Conservation (phyloP, 495 filamentous ascomycete species). For the Evansstolkia leycettana region DNA sequence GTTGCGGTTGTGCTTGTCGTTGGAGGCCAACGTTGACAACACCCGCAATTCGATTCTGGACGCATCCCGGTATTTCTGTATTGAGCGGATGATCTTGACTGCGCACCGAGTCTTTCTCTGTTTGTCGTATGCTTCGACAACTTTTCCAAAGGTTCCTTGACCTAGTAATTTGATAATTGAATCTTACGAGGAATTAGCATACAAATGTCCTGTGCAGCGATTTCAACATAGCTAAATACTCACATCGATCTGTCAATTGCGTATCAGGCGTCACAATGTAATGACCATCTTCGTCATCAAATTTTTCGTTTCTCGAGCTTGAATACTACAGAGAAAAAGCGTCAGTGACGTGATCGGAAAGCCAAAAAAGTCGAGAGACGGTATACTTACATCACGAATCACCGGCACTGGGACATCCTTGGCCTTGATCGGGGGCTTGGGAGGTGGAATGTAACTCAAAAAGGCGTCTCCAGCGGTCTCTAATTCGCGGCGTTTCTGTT, state of each 20-base stretch:
- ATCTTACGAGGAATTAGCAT: conserved; percentile 41
- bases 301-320: conserved; percentile 41
- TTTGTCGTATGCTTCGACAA: conserved; percentile 82
- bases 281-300: conserved; percentile 94
- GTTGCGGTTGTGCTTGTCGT: conserved; percentile 86
- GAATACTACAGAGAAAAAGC: conserved; percentile 20
- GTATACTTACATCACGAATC: conserved; percentile 72
- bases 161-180: conserved; percentile 78
- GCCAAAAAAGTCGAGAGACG: too few species aligned
- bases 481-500: conserved; percentile 63
- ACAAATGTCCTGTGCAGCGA: conserved; percentile 4
- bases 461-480: conserved; percentile 58
- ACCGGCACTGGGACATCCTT: conserved; percentile 78
- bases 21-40: conserved; percentile 74
- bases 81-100: conserved; percentile 95
- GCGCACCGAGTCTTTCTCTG: conserved; percentile 66
- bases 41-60: conserved; percentile 94
- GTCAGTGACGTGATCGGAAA: neutral
- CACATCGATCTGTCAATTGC: conserved; percentile 79
- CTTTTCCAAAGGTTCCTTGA: conserved; percentile 96
- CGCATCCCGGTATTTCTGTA: conserved; percentile 95
- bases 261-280: conserved; percentile 82
- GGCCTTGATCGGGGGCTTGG: conserved; percentile 80
- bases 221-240: conserved; percentile 22
- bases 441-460: conserved; percentile 69